Percentiles rank a stretch among this genome's conserved stretches.
Evolutionary conservation across 331 rosid species (phyloP).

Genomic region (Pyrus hybrid): DNA sequence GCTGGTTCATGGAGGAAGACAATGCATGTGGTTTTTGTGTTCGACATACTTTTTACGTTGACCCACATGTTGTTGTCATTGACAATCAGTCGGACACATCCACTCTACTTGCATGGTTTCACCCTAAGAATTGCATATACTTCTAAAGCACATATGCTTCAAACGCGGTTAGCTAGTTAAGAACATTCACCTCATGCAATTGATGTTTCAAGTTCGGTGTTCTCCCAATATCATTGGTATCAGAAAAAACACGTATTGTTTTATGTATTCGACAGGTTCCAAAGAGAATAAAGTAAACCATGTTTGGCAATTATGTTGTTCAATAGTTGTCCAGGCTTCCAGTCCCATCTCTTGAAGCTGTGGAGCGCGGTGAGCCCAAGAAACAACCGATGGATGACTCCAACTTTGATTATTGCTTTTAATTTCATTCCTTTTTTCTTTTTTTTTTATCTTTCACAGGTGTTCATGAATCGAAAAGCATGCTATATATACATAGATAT

Average conservation of each 20-base stretch:
- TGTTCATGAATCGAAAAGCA: neutral
- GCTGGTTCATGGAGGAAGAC: constrained; percentile 27
- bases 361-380: constrained; percentile 11
- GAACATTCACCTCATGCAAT: too few species aligned
- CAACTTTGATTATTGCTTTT: neutral
- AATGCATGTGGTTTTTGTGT: constrained; percentile 51
- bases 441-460: neutral
- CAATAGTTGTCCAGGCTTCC: neutral
- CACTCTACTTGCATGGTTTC: constrained; percentile 4
- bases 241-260: too few species aligned
- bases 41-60: constrained; percentile 30
- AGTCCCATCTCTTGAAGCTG: neutral
- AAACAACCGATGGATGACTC: constrained; percentile 6
- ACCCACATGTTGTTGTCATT: constrained; percentile 47
- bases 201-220: too few species aligned
- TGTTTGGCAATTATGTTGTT: neutral
- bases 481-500: neutral
- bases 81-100: constrained; percentile 23
- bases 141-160: too few species aligned
- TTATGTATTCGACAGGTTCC: too few species aligned
- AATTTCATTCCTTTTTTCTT: neutral
- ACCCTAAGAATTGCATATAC: too few species aligned
- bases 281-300: too few species aligned
- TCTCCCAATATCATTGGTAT: too few species aligned
- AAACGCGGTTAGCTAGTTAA: too few species aligned